These are phyloP conservation scores for Scheffersomyces cryptocercus DNA, from an alignment of 1,139 yeast species.

Conservation along the genomic window DNA sequence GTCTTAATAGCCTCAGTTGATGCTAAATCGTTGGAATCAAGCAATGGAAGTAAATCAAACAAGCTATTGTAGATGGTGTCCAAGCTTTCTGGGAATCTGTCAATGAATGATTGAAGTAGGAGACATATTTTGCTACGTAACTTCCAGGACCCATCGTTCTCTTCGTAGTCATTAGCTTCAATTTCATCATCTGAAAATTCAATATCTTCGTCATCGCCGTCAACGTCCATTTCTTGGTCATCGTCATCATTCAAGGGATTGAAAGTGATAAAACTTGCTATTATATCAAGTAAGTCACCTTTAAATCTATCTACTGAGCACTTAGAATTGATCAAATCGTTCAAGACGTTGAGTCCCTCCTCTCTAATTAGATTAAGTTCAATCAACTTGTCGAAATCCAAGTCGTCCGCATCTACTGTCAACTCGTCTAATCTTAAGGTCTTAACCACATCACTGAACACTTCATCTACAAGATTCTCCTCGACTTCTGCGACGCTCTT, in stretches of 20 bases:
- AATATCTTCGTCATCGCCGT: slow-evolving; percentile 31
- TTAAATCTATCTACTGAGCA: slow-evolving; percentile 6
- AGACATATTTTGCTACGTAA: slow-evolving; percentile 58
- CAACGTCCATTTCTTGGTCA: slow-evolving; percentile 31
- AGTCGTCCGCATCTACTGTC: slow-evolving; percentile 43
- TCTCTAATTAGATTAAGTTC: slow-evolving; percentile 44
- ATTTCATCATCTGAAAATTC: slow-evolving; percentile 46
- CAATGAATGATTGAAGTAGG: slow-evolving; percentile 42
- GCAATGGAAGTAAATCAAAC: slow-evolving; percentile 19
- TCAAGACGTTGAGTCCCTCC: slow-evolving; percentile 47
- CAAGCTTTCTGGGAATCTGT: slow-evolving; percentile 26
- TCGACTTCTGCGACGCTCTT: slow-evolving; percentile 7
- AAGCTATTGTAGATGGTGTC: slow-evolving; percentile 7
- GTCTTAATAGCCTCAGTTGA: slow-evolving; percentile 38
- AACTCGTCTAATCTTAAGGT: slow-evolving; percentile 30
- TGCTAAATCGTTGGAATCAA: slow-evolving; percentile 44
- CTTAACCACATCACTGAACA: slow-evolving; percentile 8
- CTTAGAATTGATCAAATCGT: slow-evolving; percentile 24
- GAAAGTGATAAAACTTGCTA: slow-evolving; percentile 48
- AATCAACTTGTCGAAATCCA: slow-evolving; percentile 40
- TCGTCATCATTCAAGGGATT: slow-evolving; percentile 53
- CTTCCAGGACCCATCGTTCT: slow-evolving; percentile 71
- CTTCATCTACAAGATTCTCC: slow-evolving; percentile 6
- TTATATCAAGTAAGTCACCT: slow-evolving; percentile 29
- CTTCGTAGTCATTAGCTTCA: slow-evolving; percentile 32